These are phyloP conservation scores for Calonectria fujianensis DNA, from an alignment of 2,329 filamentous ascomycete genomes.

Conservation along the genomic window DNA sequence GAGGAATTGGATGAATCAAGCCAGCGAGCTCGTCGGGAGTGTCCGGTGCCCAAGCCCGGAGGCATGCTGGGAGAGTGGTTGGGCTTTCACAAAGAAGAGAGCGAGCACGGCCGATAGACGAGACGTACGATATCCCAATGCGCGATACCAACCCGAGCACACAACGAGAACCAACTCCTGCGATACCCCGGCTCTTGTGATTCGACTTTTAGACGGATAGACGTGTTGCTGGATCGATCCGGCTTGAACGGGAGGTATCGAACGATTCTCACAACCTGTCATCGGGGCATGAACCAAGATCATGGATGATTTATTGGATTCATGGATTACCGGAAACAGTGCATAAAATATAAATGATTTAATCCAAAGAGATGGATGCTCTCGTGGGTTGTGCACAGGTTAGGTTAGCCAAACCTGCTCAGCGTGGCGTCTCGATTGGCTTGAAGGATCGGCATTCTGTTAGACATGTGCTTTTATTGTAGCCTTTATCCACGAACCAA, in stretches of 20 bases:
- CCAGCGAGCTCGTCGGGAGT: conserved; percentile 79
- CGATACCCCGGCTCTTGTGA: not conserved
- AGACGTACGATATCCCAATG: conserved; percentile 44
- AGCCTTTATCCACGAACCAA: conserved; percentile 28
- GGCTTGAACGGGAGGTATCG: conserved; percentile 4
- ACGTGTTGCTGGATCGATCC: not conserved
- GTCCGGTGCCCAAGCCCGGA: conserved; percentile 92
- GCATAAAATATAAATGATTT: conserved; percentile 10
- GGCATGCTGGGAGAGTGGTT: conserved; percentile 85
- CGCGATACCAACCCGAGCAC: conserved; percentile 19
- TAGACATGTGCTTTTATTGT: conserved; percentile 35
- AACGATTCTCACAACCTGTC: conserved; percentile 11
- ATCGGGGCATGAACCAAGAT: not conserved
- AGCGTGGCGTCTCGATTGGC: not conserved
- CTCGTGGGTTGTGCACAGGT: not conserved
- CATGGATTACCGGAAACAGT: not conserved
- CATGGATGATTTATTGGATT: conserved; percentile 1
- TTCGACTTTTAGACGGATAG: conserved; percentile 2
- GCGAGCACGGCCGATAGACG: conserved; percentile 52
- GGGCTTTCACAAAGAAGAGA: conserved; percentile 74
- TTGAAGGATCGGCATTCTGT: conserved; percentile 21
- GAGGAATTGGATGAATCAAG: conserved; percentile 60
- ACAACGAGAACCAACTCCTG: conserved; percentile 13
- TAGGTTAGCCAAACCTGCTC: not conserved
- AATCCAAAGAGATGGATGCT: conserved; percentile 1